These are phyloP conservation scores for Aspergillus udagawae DNA, from an alignment of 2,329 filamentous ascomycete species.

Conservation along the genomic window DNA sequence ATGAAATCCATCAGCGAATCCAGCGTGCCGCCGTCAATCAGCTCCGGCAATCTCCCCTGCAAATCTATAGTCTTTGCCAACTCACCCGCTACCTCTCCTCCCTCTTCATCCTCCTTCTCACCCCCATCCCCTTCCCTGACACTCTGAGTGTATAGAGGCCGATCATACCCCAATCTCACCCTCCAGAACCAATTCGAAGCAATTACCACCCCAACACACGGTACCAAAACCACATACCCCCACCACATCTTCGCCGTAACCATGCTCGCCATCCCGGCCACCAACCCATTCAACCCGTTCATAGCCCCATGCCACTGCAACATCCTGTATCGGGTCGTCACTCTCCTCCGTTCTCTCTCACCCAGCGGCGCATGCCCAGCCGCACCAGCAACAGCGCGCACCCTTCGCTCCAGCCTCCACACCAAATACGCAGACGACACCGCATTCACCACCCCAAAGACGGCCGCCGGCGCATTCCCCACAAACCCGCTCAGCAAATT, in stretches of 20 bases:
- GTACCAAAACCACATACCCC: constrained; percentile 51
- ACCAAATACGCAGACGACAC: constrained; percentile 47
- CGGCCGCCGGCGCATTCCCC: constrained; percentile 49
- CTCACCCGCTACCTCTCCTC: not conserved
- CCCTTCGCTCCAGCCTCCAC: constrained; percentile 27
- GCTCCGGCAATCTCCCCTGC: not conserved
- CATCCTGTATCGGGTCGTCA: constrained; percentile 37
- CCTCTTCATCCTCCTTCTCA: not conserved
- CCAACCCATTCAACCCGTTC: constrained; percentile 45
- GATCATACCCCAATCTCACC: constrained; percentile 45
- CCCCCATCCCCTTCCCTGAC: not conserved
- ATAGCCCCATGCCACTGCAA: constrained; percentile 45
- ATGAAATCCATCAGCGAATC: not conserved
- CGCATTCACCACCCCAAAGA: constrained; percentile 49
- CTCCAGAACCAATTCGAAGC: constrained; percentile 51
- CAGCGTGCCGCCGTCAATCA: not conserved
- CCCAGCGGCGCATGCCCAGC: constrained; percentile 13
- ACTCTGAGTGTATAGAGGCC: constrained; percentile 18
- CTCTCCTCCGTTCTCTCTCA: constrained; percentile 15
- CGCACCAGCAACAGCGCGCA: constrained; percentile 15
- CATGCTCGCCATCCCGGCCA: constrained; percentile 50
- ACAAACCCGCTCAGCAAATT: constrained; percentile 55
- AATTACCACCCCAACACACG: constrained; percentile 47
- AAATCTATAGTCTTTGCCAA: not conserved
- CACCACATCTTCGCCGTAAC: constrained; percentile 51